Evolutionary conservation across 208 protist species (phyloP), one percentile per base, ranked within the genome.

Genomic region (Crithidia thermophila): DNA sequence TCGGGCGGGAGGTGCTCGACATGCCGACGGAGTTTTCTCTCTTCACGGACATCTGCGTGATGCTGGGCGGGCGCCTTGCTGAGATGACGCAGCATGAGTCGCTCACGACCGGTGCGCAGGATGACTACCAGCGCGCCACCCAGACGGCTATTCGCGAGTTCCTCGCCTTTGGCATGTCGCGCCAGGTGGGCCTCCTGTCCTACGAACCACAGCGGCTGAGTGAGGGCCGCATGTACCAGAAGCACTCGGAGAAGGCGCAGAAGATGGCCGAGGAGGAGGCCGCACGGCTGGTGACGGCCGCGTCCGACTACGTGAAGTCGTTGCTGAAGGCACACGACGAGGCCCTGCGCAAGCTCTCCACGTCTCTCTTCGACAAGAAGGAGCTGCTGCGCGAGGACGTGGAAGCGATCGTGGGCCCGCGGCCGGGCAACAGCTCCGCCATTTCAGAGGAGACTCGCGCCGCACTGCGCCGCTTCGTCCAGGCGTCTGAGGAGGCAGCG

Each of bases 31-130:
- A 98, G 81, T 76, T 98, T 27, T 82, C 92, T 3, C 85, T 98
- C n/a, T 88, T 94, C 52, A 87, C 98, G 13, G 94, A 95, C 56
- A 81, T 98, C 34, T 94, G 85, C 77, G 88, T 96, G 11, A 85
- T 94, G 79, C 91, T 99, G 49, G 98, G 92, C 18, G 98, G 98
- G n/a, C 88, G 98, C 27, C 84, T 96, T 28, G 97, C 97, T 20
- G 98, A 99, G 89, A 84, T 97, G 71, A 84, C 96, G 25, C 87
- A 94, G 58, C 96, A 97, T 76, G 50, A 82, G 40, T 78, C 91
- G 21, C 78, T 98, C 34, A 98, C 97, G 30, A 97, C 87, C 2
- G 94, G 89, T 9, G 88, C 89, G 2, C 81, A 90, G 53, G 87
- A 93, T 37, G 98, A 99, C 80, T 92, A 98, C 56, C 79, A 98